Evolutionary conservation across 768 basidiomycete species (phyloP).

Genomic region (Grammothele lineata): DNA sequence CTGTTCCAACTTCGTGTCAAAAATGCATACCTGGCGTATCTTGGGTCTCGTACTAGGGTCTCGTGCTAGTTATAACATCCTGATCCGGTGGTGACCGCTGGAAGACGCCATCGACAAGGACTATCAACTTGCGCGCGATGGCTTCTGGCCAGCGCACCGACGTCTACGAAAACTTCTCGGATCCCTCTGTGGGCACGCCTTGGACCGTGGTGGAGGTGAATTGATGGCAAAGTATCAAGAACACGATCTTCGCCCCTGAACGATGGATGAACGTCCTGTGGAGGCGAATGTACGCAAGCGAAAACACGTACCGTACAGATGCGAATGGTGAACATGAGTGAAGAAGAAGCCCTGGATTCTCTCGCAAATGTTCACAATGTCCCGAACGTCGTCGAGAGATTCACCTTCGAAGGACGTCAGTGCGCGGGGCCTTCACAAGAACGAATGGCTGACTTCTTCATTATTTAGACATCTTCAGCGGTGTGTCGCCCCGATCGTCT

Average conservation of each 20-base stretch:
- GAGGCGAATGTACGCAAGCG: too few relatives aligned
- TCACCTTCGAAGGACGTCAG: too few relatives aligned
- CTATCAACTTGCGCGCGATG: conserved; percentile 81
- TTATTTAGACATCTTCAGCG: conserved; percentile 85
- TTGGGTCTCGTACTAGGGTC: conserved; percentile 87
- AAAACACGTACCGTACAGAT: conserved; percentile 63
- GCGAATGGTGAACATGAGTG: conserved; percentile 85
- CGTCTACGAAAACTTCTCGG: conserved; percentile 80
- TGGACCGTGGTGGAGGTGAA: conserved; percentile 83
- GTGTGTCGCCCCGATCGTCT: conserved; percentile 71
- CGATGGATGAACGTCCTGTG: too few relatives aligned
- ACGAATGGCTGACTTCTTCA: conserved; percentile 36
- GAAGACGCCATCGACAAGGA: conserved; percentile 81
- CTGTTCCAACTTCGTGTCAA: conserved; percentile 24
- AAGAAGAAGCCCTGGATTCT: conserved; percentile 77
- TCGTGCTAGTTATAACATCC: conserved; percentile 65
- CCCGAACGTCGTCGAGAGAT: conserved; percentile 6
- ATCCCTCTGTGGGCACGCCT: conserved; percentile 66
- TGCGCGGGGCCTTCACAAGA: too few relatives aligned
- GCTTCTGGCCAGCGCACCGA: conserved; percentile 92
- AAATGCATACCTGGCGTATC: conserved; percentile 58
- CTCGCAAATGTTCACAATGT: conserved; percentile 49
- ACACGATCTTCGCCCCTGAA: conserved; percentile 94
- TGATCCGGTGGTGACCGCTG: conserved; percentile 65
- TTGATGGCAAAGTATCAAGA: conserved; percentile 85